Conservation (phyloP, 352 stramenopile genomes). For the Pythium brachiatum region DNA sequence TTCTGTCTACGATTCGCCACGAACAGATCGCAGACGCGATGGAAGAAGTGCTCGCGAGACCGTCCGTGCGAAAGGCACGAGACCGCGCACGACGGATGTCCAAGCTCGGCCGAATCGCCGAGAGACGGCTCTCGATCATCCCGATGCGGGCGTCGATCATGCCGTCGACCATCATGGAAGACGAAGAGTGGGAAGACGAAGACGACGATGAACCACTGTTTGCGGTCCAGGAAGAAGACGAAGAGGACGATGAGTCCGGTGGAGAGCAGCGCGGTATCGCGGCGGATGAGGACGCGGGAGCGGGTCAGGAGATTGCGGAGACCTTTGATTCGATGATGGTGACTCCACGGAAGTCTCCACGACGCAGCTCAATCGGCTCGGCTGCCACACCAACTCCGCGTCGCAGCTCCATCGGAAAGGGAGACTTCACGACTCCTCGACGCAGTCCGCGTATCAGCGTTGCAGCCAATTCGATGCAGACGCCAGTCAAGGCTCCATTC, state of each 20-base stretch:
- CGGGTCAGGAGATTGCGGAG: not conserved
- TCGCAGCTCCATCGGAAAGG: slow-evolving; percentile 2
- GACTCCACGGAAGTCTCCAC: slow-evolving; percentile 17
- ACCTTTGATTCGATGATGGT: slow-evolving; percentile 1
- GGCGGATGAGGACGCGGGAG: not conserved
- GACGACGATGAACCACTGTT: slow-evolving; percentile 29
- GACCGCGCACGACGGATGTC: slow-evolving; percentile 60
- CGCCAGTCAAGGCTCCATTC: not conserved
- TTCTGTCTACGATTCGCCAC: slow-evolving; percentile 63
- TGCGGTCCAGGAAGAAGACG: slow-evolving; percentile 4
- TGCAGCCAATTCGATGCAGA: not conserved
- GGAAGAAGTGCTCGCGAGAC: slow-evolving; percentile 63
- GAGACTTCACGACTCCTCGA: not conserved
- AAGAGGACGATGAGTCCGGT: not conserved
- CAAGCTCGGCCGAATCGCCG: slow-evolving; percentile 54
- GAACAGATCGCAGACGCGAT: slow-evolving; percentile 72
- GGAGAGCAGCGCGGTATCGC: not conserved
- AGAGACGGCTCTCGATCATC: slow-evolving; percentile 45
- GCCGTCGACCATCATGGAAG: slow-evolving; percentile 38
- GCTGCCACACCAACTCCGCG: not conserved
- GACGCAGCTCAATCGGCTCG: slow-evolving; percentile 3
- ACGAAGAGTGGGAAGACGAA: slow-evolving; percentile 52
- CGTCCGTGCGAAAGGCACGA: slow-evolving; percentile 57
- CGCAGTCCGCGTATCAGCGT: not conserved
- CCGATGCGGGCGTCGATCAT: slow-evolving; percentile 37